Percentiles rank a stretch among this genome's conserved stretches.
phyloP scores from a whole-genome alignment of 305 asterid species.

The Rubia balearica region DNA sequence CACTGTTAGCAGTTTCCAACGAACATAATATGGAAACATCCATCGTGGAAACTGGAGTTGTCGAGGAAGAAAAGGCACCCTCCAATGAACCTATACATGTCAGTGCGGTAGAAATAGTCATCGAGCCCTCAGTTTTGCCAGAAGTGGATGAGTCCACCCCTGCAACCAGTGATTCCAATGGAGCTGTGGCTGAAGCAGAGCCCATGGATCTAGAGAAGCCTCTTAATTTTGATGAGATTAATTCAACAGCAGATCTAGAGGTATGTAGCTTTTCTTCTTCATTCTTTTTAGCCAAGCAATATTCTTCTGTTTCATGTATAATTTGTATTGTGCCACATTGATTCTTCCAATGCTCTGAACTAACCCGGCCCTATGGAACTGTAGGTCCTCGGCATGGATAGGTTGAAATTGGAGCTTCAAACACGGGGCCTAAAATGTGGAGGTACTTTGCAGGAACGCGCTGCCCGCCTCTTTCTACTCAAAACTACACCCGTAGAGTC shows the following conservation, averaged over 20 bases:
- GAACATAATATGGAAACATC: constrained; percentile 21
- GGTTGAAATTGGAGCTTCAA: constrained; percentile 74
- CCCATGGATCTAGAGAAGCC: constrained; percentile 36
- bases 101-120: constrained; percentile 22
- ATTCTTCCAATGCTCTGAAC: neutral
- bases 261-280: constrained; percentile 21
- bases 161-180: constrained; percentile 25
- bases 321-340: neutral
- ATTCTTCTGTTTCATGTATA: neutral
- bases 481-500: constrained; percentile 71
- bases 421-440: constrained; percentile 81
- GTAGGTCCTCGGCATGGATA: constrained; percentile 77
- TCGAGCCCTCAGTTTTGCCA: constrained; percentile 18
- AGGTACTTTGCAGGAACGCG: constrained; percentile 82
- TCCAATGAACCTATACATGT: constrained; percentile 25
- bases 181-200: constrained; percentile 26
- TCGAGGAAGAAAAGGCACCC: constrained; percentile 17
- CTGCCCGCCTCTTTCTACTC: constrained; percentile 80
- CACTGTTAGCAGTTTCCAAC: constrained; percentile 18
- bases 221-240: constrained; percentile 49
- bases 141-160: constrained; percentile 25
- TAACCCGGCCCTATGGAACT: constrained; percentile 1
- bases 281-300: neutral
- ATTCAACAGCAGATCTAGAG: constrained; percentile 68
- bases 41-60: constrained; percentile 12